Conservation (phyloP, 768 basidiomycete genomes). For the Hericium rajendrae region DNA sequence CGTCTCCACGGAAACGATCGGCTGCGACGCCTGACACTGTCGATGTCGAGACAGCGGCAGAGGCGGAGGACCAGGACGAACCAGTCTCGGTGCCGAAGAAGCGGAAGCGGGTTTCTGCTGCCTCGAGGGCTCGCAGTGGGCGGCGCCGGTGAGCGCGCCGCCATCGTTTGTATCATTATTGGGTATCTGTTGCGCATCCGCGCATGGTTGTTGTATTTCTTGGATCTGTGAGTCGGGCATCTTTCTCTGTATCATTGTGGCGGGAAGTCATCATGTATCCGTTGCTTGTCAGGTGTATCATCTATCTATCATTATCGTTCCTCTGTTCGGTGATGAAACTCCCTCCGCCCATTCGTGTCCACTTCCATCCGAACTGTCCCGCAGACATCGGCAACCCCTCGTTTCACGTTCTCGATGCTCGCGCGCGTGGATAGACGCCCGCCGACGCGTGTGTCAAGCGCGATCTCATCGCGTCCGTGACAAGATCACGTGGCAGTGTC, state of each 20-base stretch:
- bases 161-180: not conserved
- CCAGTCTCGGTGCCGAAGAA: not conserved
- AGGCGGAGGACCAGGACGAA: not conserved
- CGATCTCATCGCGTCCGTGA: not conserved
- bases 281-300: not conserved
- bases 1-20: not conserved
- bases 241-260: not conserved
- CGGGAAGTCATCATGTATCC: not conserved
- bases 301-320: not conserved
- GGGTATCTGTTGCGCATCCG: not conserved
- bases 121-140: not conserved
- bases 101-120: not conserved
- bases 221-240: not conserved
- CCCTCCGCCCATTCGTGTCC: not conserved
- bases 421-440: too few species aligned
- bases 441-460: not conserved
- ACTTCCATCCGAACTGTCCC: not conserved
- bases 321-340: not conserved
- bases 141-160: not conserved
- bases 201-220: not conserved
- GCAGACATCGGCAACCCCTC: too few species aligned
- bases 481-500: not conserved
- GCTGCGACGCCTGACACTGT: not conserved
- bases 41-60: not conserved
- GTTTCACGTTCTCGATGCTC: too few species aligned